A percentile compares a stretch with the other conserved stretches of the same genome.
Evolutionary conservation across 192 early-diverging fungal genomes (phyloP).

Genomic region (Backusella tarrabulga): DNA sequence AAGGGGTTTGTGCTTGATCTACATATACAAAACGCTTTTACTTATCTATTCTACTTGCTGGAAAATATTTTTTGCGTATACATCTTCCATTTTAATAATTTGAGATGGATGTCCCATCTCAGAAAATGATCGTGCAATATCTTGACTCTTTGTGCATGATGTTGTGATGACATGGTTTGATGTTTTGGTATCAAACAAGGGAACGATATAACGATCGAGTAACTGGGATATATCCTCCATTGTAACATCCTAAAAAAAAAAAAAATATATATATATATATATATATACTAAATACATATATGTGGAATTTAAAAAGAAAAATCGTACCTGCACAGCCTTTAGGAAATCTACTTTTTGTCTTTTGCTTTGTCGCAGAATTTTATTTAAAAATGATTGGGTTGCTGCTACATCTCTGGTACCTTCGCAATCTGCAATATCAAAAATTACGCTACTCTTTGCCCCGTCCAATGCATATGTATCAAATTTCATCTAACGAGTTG

Average conservation of each 20-base stretch:
- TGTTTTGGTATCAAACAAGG: background rate
- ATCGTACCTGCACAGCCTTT: background rate
- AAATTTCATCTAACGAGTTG: constrained; percentile 18
- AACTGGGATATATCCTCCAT: background rate
- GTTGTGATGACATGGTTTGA: constrained; percentile 16
- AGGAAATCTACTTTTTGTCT: constrained; percentile 21
- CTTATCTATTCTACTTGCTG: constrained; percentile 12
- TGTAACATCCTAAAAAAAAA: constrained; percentile 7
- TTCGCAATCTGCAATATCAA: constrained; percentile 45
- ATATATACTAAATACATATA: background rate
- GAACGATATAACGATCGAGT: constrained; percentile 2
- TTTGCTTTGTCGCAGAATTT: constrained; percentile 42
- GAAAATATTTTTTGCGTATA: constrained; percentile 7
- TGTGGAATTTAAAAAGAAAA: too few relatives aligned
- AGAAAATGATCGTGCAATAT: background rate
- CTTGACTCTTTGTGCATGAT: background rate
- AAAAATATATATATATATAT: too few relatives aligned
- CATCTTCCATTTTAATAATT: constrained; percentile 10
- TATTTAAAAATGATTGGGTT: constrained; percentile 44
- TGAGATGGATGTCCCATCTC: background rate
- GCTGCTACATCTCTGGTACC: constrained; percentile 35
- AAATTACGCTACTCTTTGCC: constrained; percentile 56
- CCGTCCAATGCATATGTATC: constrained; percentile 46
- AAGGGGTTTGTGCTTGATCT: background rate
- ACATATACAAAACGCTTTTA: background rate